A percentile compares a stretch with the other conserved stretches of the same genome.
Conservation (phyloP, 202 grass and related monocot genomes). For the Zizania palustris region DNA sequence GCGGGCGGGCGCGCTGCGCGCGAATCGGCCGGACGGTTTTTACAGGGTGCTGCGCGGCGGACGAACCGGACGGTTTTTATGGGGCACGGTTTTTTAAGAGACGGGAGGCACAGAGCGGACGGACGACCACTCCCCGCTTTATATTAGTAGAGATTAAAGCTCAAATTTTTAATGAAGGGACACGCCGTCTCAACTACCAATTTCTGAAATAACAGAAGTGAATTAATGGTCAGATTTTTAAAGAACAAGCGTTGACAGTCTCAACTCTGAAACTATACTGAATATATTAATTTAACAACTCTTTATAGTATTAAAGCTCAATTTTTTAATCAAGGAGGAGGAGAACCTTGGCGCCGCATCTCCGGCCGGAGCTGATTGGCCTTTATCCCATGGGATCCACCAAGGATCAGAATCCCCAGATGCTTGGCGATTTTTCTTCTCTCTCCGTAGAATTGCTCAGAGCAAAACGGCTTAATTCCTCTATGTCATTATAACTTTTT, state of each 20-base stretch:
- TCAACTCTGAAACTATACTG: not conserved
- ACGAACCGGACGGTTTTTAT: too few relatives aligned
- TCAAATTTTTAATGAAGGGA: too few relatives aligned
- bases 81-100: too few relatives aligned
- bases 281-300: too few relatives aligned
- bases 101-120: too few relatives aligned
- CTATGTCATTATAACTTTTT: not conserved
- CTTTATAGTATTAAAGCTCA: not conserved
- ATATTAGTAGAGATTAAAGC: too few relatives aligned
- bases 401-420: conserved; percentile 7
- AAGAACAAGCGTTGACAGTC: not conserved
- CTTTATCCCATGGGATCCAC: not conserved
- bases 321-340: not conserved
- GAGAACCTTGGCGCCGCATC: conserved; percentile 21
- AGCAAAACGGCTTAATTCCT: not conserved
- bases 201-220: not conserved
- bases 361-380: not conserved
- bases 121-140: too few relatives aligned
- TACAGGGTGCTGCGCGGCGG: too few relatives aligned
- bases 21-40: too few relatives aligned
- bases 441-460: not conserved
- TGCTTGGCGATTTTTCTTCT: not conserved
- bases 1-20: too few relatives aligned
- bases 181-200: too few relatives aligned
- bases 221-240: not conserved